These are phyloP conservation scores for Yarrowia porcina DNA, from an alignment of 805 yeast species.

Conservation along the genomic window DNA sequence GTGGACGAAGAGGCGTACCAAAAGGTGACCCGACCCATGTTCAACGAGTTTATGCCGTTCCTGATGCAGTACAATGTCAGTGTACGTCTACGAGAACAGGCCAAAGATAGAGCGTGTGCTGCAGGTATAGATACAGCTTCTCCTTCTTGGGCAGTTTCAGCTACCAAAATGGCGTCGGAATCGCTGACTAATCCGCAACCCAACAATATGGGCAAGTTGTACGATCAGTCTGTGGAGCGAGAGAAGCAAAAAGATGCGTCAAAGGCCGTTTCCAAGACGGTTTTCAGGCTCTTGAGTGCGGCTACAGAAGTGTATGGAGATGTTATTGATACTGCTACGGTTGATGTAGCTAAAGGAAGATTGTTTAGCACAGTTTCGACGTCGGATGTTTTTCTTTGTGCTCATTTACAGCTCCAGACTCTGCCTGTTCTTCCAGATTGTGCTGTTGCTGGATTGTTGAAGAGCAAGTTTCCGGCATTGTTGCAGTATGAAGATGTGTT, in stretches of 20 bases:
- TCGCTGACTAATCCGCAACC: slow-evolving; percentile 5
- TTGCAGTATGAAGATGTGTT: neutral
- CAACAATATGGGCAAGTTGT: neutral
- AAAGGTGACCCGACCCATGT: slow-evolving; percentile 33
- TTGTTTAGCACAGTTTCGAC: neutral
- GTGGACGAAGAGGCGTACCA: slow-evolving; percentile 34
- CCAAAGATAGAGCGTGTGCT: slow-evolving; percentile 33
- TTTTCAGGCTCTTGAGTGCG: neutral
- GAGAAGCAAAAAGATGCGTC: neutral
- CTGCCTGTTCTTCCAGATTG: slow-evolving; percentile 5
- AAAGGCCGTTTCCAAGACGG: slow-evolving; percentile 3
- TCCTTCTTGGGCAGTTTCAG: slow-evolving; percentile 17
- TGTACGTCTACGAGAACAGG: slow-evolving; percentile 48
- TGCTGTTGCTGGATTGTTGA: slow-evolving; percentile 3
- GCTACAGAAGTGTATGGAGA: neutral
- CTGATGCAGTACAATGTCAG: slow-evolving; percentile 35
- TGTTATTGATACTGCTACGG: neutral
- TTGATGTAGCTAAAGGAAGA: neutral
- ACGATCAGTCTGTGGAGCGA: slow-evolving; percentile 5
- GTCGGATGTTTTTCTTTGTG: slow-evolving; percentile 4
- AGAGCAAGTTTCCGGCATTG: slow-evolving; percentile 2
- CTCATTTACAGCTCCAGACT: slow-evolving; percentile 4
- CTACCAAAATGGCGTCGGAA: slow-evolving; percentile 47
- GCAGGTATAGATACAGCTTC: slow-evolving; percentile 19
- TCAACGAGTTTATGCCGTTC: slow-evolving; percentile 29